Conservation (phyloP, 2,329 filamentous ascomycete species). For the Colletotrichum tanaceti region DNA sequence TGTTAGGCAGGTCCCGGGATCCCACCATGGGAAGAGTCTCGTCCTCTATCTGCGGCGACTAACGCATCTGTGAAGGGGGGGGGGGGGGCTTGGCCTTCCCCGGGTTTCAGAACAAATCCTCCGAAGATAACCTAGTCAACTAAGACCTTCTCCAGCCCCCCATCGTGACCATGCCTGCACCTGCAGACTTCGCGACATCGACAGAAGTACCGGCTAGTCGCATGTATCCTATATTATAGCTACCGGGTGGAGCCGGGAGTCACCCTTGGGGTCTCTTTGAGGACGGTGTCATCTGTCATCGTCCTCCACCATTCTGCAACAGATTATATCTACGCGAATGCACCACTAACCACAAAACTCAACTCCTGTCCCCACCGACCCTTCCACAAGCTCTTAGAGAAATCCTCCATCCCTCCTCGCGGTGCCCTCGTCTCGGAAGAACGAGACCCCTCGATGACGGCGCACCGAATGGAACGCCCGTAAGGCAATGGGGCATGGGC, state of each 20-base stretch:
- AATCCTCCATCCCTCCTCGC: conserved; percentile 19
- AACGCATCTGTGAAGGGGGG: conserved; percentile 9
- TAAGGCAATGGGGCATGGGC: background rate
- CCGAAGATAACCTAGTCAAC: conserved; percentile 35
- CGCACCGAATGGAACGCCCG: conserved; percentile 21
- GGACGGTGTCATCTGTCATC: conserved; percentile 7
- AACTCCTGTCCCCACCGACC: conserved; percentile 28
- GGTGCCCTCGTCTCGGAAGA: conserved; percentile 23
- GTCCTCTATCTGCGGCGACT: conserved; percentile 32
- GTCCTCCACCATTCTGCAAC: conserved; percentile 34
- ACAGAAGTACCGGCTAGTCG: conserved; percentile 13
- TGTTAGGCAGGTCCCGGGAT: conserved; percentile 12
- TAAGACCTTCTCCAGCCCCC: conserved; percentile 8
- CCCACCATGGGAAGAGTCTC: background rate
- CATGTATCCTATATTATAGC: too few relatives aligned
- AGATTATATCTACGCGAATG: conserved; percentile 29
- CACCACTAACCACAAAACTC: conserved; percentile 7
- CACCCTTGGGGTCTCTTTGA: conserved; percentile 20
- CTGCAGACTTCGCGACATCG: conserved; percentile 24
- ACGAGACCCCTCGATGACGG: conserved; percentile 9
- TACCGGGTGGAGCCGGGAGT: background rate
- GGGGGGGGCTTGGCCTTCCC: conserved; percentile 6
- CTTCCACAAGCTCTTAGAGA: conserved; percentile 28
- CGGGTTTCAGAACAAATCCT: conserved; percentile 29
- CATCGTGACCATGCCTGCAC: conserved; percentile 26